Conservation (phyloP, 306 rosid species). For the Aeschynomene evenia region DNA sequence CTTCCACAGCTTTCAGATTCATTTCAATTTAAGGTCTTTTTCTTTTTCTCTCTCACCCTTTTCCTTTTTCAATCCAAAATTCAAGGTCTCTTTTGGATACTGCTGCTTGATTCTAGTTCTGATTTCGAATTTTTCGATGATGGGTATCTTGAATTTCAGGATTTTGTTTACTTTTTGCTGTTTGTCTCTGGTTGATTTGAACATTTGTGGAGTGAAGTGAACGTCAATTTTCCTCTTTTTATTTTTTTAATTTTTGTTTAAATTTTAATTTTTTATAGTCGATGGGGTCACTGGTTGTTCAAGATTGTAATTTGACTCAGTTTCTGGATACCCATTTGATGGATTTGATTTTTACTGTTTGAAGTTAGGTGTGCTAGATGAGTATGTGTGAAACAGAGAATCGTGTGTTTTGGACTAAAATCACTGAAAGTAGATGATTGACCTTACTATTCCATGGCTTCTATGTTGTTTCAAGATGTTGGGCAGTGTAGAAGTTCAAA, state of each 20-base stretch:
- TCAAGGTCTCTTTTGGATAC: conserved; percentile 15
- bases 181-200: conserved; percentile 28
- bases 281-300: conserved; percentile 26
- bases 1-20: conserved; percentile 27
- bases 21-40: conserved; percentile 29
- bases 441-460: conserved; percentile 4
- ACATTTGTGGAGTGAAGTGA: conserved; percentile 30
- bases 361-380: conserved; percentile 32
- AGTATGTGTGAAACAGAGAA: conserved; percentile 1
- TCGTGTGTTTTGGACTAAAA: conserved; percentile 1
- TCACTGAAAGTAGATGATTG: neutral
- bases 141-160: neutral
- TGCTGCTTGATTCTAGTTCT: conserved; percentile 24
- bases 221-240: conserved; percentile 10
- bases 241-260: too few relatives aligned
- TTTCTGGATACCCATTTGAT: conserved; percentile 29
- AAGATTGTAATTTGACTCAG: conserved; percentile 18
- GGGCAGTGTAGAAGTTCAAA: neutral
- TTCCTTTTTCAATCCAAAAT: conserved; percentile 27
- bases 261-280: neutral
- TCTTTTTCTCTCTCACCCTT: conserved; percentile 8
- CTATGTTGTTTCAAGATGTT: neutral
- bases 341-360: conserved; percentile 35
- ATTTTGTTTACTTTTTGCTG: conserved; percentile 11
- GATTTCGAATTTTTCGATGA: conserved; percentile 29